A percentile compares a stretch with the other conserved stretches of the same genome.
These are phyloP conservation scores for Scedosporium dehoogii DNA, from an alignment of 2,329 filamentous ascomycete genomes.

Conservation along the genomic window DNA sequence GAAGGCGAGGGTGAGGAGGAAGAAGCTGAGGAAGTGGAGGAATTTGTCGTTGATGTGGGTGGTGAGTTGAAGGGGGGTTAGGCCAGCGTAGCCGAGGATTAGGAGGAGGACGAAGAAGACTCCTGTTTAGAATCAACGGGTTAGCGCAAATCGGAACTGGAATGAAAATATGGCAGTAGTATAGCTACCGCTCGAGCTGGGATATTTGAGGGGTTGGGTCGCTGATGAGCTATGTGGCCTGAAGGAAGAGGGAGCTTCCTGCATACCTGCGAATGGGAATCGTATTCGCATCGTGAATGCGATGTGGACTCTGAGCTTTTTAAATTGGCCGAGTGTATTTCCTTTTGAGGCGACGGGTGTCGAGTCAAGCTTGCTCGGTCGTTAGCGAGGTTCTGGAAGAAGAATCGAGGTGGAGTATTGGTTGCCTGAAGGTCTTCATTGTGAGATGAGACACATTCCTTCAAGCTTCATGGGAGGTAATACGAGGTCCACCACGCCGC, in stretches of 20 bases:
- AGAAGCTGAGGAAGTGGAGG: constrained; percentile 81
- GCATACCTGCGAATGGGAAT: constrained; percentile 72
- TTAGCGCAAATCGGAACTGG: neutral
- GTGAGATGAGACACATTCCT: neutral
- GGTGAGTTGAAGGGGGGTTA: constrained; percentile 52
- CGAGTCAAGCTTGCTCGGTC: neutral
- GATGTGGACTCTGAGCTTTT: neutral
- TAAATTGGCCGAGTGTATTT: neutral
- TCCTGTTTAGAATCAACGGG: constrained; percentile 33
- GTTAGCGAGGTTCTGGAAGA: neutral
- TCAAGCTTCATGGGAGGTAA: neutral
- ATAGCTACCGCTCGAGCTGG: neutral
- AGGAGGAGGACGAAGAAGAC: constrained; percentile 62
- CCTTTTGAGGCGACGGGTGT: neutral
- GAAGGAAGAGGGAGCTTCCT: constrained; percentile 17
- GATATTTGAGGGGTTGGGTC: neutral
- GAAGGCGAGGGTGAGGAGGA: constrained; percentile 75
- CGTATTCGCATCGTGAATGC: constrained; percentile 51
- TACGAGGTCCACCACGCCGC: neutral
- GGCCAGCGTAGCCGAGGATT: constrained; percentile 67
- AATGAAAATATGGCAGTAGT: neutral
- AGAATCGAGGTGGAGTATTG: neutral
- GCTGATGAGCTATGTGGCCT: constrained; percentile 1
- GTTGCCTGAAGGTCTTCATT: constrained; percentile 3
- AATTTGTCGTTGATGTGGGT: constrained; percentile 74